Conservation (phyloP, 208 protist species). For the Leishmania aethiopica region DNA sequence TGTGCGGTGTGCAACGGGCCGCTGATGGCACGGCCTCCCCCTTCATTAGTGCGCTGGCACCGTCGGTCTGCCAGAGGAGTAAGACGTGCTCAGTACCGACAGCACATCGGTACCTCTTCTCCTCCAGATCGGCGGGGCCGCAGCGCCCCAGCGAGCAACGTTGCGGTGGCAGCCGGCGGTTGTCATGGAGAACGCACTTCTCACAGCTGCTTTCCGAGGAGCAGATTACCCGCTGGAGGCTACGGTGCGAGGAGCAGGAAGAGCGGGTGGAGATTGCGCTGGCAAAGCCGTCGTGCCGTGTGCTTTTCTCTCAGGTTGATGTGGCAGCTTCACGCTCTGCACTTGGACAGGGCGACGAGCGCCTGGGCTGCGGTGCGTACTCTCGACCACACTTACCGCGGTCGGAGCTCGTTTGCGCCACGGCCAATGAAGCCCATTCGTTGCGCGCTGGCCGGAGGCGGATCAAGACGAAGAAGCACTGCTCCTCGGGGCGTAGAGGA, state of each 20-base stretch:
- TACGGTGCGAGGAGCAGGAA: slow-evolving; percentile 27
- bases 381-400: neutral
- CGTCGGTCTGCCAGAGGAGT: neutral
- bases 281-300: neutral
- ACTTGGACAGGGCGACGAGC: neutral
- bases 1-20: slow-evolving; percentile 11
- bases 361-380: neutral
- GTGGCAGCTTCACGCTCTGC: neutral
- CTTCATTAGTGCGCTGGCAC: neutral
- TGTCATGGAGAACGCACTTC: neutral
- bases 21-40: neutral
- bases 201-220: slow-evolving; percentile 20
- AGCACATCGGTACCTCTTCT: neutral
- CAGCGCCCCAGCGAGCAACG: neutral
- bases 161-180: neutral
- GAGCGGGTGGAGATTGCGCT: slow-evolving; percentile 21
- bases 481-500: neutral
- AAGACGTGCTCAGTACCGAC: neutral
- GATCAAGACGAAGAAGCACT: neutral
- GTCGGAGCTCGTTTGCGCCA: neutral
- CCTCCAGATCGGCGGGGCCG: neutral
- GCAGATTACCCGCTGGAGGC: slow-evolving; percentile 18
- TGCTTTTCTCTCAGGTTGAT: neutral
- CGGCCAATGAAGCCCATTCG: neutral
- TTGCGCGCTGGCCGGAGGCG: neutral